Base-by-base conservation (phyloP, 371 early-diverging fungal genomes). In the Smittium culicis region DNA sequence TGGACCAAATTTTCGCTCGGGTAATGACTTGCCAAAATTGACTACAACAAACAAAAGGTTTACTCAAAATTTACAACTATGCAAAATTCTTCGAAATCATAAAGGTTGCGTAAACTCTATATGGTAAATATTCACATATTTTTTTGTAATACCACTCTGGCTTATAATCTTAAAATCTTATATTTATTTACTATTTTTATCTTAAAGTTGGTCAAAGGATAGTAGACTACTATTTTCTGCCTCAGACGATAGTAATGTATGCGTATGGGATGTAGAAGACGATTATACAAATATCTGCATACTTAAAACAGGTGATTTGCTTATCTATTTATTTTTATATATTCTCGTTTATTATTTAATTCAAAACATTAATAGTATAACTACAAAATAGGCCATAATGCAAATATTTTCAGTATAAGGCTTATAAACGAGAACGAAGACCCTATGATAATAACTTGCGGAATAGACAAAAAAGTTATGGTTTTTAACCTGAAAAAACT, bases 21-120 rank as follows among this genome's bases (percentile, higher is more conserved):
- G 45, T 45, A 11, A 5, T 20, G 45, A 45, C 20, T 45, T 45
- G 45, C 20, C 45, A 5, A 45, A 45, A 45, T 45, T 45, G 5
- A 20, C 34, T 60, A 33, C 60, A 11, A 33, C 60, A 5, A 11
- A 5, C 20, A 60, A 20, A 17, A 59, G 55, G 32, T 70, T 66
- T 30, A 45, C 74, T 14, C 58, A 69, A 28, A 60, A 27, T 1
- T 35, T 75, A 0, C 72, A 75, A 66, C 72, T 75, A 24, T 70
- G 35, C 2, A 72, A 72, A 65, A 63, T 72, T 58, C 74, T 90
- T 55, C 65, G 71, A 3, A 85, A 83, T 11, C 92, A 91, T 69
- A 66, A 66, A 1, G 92, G 92, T 30, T 91, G 92, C 67, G 86
- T 91, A 35, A 91, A 91, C 73, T 80, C 90, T 0, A 68, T 88